These are phyloP conservation scores for Penicillium chermesinum DNA, from an alignment of 495 filamentous ascomycete species.

Conservation along the genomic window DNA sequence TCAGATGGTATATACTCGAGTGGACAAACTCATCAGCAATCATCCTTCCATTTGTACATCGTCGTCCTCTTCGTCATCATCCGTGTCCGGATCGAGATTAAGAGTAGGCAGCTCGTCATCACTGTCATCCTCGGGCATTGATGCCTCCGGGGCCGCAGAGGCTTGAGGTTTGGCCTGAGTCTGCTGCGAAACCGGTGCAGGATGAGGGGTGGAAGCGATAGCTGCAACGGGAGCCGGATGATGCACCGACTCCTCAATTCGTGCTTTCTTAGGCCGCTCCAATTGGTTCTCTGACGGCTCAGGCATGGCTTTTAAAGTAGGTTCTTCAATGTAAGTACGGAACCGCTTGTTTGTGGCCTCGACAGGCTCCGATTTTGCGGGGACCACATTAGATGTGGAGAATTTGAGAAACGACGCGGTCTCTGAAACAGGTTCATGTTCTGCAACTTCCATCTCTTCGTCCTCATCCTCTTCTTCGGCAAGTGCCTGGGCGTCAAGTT, in stretches of 20 bases:
- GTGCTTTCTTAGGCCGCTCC: slow-evolving; percentile 27
- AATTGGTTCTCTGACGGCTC: neutral
- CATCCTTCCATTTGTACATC: slow-evolving; percentile 32
- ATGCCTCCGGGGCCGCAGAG: slow-evolving; percentile 6
- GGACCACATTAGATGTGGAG: slow-evolving; percentile 12
- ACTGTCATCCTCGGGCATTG: slow-evolving; percentile 35
- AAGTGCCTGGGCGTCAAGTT: slow-evolving; percentile 22
- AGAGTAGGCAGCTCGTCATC: slow-evolving; percentile 47
- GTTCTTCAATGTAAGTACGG: slow-evolving; percentile 32
- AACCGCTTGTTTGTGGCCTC: no score
- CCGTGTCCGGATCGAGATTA: slow-evolving; percentile 45
- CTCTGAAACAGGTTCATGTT: slow-evolving; percentile 11
- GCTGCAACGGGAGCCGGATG: slow-evolving; percentile 10
- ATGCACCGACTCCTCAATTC: slow-evolving; percentile 23
- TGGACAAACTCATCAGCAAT: neutral
- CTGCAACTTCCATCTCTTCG: slow-evolving; percentile 25
- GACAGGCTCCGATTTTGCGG: slow-evolving; percentile 15
- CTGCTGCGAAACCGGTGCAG: slow-evolving; percentile 5
- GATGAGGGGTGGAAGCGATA: slow-evolving; percentile 6
- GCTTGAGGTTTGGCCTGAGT: slow-evolving; percentile 9
- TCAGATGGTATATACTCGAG: neutral
- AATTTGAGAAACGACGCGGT: slow-evolving; percentile 25
- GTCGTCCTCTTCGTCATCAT: slow-evolving; percentile 38
- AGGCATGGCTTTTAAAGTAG: slow-evolving; percentile 6
- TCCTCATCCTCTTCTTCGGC: slow-evolving; percentile 43